Base-by-base conservation (phyloP, 208 protist species). In the Leishmania mexicana region DNA sequence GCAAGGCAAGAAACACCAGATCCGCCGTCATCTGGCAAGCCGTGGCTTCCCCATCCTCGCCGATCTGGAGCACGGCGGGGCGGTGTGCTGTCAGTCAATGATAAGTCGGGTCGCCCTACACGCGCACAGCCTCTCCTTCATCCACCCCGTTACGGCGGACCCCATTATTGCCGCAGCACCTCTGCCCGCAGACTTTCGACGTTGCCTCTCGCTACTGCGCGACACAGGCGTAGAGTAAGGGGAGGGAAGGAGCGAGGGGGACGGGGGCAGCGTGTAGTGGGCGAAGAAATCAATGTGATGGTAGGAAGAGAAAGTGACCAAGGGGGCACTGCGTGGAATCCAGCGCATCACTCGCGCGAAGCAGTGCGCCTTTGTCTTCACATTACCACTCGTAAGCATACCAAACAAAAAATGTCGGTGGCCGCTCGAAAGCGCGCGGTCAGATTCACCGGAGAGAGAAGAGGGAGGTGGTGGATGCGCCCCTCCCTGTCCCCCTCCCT, bases 1-100 rank as follows among this genome's bases (percentile, higher is more conserved):
- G 79, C 93, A 96, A 49, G 94, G 94, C 31, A 96, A 96, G 84
- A 95, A 96, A 81, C 94, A 97, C 75, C 94, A 97, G 75, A 89
- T 97, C 65, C 89, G 94, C 19, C 90, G 94, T 3, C 94, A 97
- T 78, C 83, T 97, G 7, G 92, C 94, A 13, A 81, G 89, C 13
- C 80, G 78, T 1, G 94, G 94, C 8, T 68, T 97, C 51, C 94
- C 94, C 0, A 89, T 97, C 67, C 76, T 96, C 17, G 90, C 89
- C 49, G 94, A 97, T 75, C 85, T 96, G 15, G 92, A 92, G n/a
- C 92, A 97, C 71, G 94, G 93, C 10, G 94, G 94, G 1, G 88
- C 91, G 1, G 89, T 86, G 42, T 97, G 93, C 79, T 84, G 76
- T 57, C 83, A 88, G 38, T 85, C 89, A 2, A 79, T 94, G 42